These are phyloP conservation scores for Luzula sylvatica DNA, from an alignment of 176 grass and related monocot species.

Conservation along the genomic window DNA sequence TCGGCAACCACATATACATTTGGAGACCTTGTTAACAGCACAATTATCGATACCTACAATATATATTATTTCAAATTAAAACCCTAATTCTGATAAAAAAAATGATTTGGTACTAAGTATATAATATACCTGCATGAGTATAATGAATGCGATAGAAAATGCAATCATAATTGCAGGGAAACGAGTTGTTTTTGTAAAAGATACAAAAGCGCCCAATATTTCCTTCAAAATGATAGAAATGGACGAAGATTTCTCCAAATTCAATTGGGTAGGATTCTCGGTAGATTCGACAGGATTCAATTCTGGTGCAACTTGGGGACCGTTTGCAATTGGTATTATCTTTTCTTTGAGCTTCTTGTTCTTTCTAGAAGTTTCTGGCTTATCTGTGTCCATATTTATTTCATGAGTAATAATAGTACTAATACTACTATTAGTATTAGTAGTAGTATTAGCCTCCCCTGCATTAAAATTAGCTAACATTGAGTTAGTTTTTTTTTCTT, in stretches of 20 bases:
- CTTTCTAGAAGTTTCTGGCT: conserved; percentile 20
- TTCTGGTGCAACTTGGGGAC: conserved; percentile 20
- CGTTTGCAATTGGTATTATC: conserved; percentile 7
- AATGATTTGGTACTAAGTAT: background rate
- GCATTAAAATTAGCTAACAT: conserved; percentile 1
- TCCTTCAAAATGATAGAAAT: conserved; percentile 30
- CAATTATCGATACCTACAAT: conserved; percentile 60
- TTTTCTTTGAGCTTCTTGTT: conserved; percentile 30
- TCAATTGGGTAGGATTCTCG: conserved; percentile 30
- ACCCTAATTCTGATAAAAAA: background rate
- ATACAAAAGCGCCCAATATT: conserved; percentile 37
- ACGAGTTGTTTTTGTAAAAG: conserved; percentile 38
- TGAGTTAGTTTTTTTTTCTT: too few species aligned
- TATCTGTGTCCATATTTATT: conserved; percentile 1
- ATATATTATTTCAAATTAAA: background rate
- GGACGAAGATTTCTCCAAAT: conserved; percentile 17
- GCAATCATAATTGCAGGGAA: conserved; percentile 41
- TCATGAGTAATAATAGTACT: too few species aligned
- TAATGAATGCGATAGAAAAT: conserved; percentile 40
- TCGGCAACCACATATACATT: conserved; percentile 49
- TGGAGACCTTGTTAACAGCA: conserved; percentile 63
- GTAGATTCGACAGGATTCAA: conserved; percentile 19
- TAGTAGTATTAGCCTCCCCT: background rate
- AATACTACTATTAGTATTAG: too few species aligned
- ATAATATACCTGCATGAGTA: conserved; percentile 70